Base-by-base conservation (phyloP, 306 rosid genomes). In the Biancaea sappan region DNA sequence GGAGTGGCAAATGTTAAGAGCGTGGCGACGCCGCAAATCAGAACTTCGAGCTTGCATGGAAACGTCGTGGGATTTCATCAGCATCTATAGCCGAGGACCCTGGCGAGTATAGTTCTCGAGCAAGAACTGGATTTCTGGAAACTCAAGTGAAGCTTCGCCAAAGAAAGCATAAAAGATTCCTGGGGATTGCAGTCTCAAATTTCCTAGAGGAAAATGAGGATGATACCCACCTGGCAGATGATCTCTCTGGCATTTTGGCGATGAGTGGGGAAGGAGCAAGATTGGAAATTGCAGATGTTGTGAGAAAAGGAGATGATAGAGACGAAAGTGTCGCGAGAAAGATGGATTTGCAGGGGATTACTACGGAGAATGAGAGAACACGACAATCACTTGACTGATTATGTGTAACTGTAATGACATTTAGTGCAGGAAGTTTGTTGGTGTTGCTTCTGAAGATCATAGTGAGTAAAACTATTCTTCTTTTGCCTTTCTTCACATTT, bases 141-240 rank as follows among this genome's bases (percentile, higher is more conserved):
- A 2, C 77, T 53, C 3, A 77, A 21, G 73, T 84, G 89, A 13
- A 88, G 86, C 74, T 88, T 87, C 3, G 87, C 76, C 67, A 88
- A 76, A 74, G 83, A 79, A 13, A 86, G 84, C 25, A 78, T 0
- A 7, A 43, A 16, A n/a, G 48, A 10, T 35, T 62, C 10, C 2
- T 18, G 0, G 90, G 54, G 28, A 76, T 44, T 10, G 5, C 25
- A 28, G 5, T 78, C 78, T 1, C n/a, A 32, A 50, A 85, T 24
- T 14, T 92, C 89, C 68, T 92, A 88, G 25, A 92, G 84, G 66
- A 90, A 73, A 7, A 86, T 5, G 13, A 75, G 84, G 29, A 90
- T 87, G 10, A 85, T 66, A 16, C 81, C 21, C 10, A 88, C 73
- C 16, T 80, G 80, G n/a, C 96, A 87, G 9, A 76, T 44, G 5